Percentiles rank a stretch among this genome's conserved stretches.
phyloP scores from a whole-genome alignment of 1,284 basidiomycete species.

The Takashimella koratensis region DNA sequence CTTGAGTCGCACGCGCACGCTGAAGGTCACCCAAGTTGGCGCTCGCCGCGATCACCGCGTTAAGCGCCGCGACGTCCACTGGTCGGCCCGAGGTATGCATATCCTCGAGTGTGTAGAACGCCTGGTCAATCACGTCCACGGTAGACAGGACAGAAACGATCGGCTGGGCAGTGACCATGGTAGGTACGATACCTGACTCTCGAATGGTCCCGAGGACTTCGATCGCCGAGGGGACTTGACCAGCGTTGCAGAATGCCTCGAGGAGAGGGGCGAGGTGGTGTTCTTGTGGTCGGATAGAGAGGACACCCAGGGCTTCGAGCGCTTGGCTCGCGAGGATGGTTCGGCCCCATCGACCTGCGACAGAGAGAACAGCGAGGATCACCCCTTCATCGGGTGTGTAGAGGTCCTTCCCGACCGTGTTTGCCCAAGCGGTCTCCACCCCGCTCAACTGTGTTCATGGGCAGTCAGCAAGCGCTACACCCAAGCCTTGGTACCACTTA shows the following conservation, averaged over 20 bases:
- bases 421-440: conserved; percentile 61
- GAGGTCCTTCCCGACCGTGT: conserved; percentile 55
- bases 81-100: conserved; percentile 56
- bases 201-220: conserved; percentile 35
- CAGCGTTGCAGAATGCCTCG: conserved; percentile 42
- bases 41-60: conserved; percentile 64
- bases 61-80: conserved; percentile 61
- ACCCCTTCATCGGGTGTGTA: conserved; percentile 69
- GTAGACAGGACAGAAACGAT: conserved; percentile 56
- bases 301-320: conserved; percentile 55
- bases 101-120: conserved; percentile 63
- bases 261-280: conserved; percentile 46
- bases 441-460: conserved; percentile 65
- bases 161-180: conserved; percentile 31
- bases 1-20: conserved; percentile 72
- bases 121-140: conserved; percentile 59
- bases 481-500: conserved; percentile 19
- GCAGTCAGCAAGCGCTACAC: conserved; percentile 3
- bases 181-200: conserved; percentile 27
- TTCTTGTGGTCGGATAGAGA: conserved; percentile 59
- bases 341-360: conserved; percentile 66
- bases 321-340: conserved; percentile 65
- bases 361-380: conserved; percentile 64
- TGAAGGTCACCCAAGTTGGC: conserved; percentile 64
- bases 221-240: conserved; percentile 41